phyloP scores from a whole-genome alignment of 257 asterid species.

The Cordia subcordata region DNA sequence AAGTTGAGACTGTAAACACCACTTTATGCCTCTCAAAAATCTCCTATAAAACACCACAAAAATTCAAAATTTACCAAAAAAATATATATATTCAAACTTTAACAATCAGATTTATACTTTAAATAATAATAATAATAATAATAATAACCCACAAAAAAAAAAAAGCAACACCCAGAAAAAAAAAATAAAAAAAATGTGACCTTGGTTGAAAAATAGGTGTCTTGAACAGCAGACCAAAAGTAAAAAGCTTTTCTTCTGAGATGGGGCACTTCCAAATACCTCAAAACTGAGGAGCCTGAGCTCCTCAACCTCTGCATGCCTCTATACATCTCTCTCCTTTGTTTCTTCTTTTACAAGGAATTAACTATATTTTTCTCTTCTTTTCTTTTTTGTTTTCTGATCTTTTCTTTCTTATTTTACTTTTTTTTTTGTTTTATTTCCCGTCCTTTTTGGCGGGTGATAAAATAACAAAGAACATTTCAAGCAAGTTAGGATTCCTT shows the following conservation, averaged over 20 bases:
- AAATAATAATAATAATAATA: not conserved
- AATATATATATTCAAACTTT: not conserved
- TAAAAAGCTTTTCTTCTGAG: slow-evolving; percentile 50
- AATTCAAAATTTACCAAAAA: not conserved
- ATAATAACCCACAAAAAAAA: not conserved
- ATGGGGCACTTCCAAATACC: slow-evolving; percentile 30
- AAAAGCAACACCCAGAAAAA: not conserved
- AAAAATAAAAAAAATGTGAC: slow-evolving; percentile 12
- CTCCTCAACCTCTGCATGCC: slow-evolving; percentile 59
- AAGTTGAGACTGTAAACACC: slow-evolving; percentile 76
- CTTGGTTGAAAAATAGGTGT: slow-evolving; percentile 62
- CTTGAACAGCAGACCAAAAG: slow-evolving; percentile 62
- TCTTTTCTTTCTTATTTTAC: too few species aligned
- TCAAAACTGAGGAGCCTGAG: slow-evolving; percentile 38
- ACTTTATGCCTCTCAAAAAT: slow-evolving; percentile 84
- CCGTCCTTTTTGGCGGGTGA: slow-evolving; percentile 4
- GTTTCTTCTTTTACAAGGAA: not conserved
- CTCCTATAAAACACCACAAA: slow-evolving; percentile 42
- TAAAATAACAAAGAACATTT: too few species aligned
- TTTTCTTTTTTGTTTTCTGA: too few species aligned
- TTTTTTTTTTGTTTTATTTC: too few species aligned
- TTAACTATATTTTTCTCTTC: too few species aligned
- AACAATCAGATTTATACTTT: slow-evolving; percentile 3
- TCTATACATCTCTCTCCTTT: slow-evolving; percentile 20
- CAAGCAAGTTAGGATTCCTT: too few species aligned